phyloP scores from a whole-genome alignment of 2,329 filamentous ascomycete genomes.

The Aspergillus pseudoviridinutans region DNA sequence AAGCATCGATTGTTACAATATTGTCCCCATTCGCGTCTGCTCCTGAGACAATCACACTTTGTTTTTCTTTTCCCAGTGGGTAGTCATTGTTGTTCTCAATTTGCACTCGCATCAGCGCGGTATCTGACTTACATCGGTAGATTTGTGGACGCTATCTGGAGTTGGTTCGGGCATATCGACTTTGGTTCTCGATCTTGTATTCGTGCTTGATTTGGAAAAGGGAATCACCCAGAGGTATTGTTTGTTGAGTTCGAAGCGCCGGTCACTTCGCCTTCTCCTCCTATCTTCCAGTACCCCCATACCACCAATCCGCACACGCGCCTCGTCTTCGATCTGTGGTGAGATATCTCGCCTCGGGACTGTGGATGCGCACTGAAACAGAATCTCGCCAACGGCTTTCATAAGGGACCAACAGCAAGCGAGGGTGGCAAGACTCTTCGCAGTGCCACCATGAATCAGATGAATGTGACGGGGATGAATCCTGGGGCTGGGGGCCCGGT shows the following conservation, averaged over 20 bases:
- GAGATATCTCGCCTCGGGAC: constrained; percentile 19
- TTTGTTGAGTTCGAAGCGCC: constrained; percentile 5
- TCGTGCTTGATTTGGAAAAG: neutral
- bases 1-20: constrained; percentile 11
- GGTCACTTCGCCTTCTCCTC: constrained; percentile 12
- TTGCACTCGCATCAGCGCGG: neutral
- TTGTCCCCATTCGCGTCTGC: constrained; percentile 9
- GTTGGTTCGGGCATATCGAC: neutral
- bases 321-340: constrained; percentile 22
- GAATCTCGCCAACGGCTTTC: constrained; percentile 20
- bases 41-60: constrained; percentile 12
- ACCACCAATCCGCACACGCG: constrained; percentile 21
- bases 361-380: constrained; percentile 31
- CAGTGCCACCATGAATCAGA: constrained; percentile 49
- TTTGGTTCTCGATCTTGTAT: constrained; percentile 8
- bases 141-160: constrained; percentile 3
- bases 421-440: constrained; percentile 33
- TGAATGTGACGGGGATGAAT: constrained; percentile 56
- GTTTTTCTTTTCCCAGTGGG: constrained; percentile 7
- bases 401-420: constrained; percentile 25
- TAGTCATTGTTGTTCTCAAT: constrained; percentile 1
- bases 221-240: neutral
- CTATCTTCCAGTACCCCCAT: constrained; percentile 13
- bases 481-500: constrained; percentile 53
- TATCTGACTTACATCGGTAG: constrained; percentile 2